phyloP scores from a whole-genome alignment of 2,329 filamentous ascomycete species.

The Fusarium pilosicola region DNA sequence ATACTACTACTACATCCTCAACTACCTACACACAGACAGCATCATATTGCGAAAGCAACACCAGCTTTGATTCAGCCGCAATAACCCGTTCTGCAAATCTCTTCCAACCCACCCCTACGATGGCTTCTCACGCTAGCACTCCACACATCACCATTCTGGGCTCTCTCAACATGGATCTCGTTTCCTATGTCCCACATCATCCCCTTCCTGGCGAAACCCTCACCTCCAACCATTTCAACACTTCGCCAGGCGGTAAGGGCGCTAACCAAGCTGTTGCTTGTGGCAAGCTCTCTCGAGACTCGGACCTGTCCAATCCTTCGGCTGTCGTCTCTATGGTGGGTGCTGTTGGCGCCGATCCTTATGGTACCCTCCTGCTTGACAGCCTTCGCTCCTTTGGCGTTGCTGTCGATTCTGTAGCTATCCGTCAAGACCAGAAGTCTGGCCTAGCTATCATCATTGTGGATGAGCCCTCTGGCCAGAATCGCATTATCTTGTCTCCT shows the following conservation, averaged over 20 bases:
- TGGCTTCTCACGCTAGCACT: constrained; percentile 40
- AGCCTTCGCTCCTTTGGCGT: constrained; percentile 71
- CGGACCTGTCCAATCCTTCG: constrained; percentile 48
- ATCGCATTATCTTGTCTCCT: constrained; percentile 78
- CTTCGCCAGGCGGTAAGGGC: constrained; percentile 90
- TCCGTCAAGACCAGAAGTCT: constrained; percentile 61
- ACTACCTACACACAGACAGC: not conserved
- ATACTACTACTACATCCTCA: constrained; percentile 15
- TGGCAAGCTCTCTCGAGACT: constrained; percentile 77
- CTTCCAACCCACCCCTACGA: constrained; percentile 14
- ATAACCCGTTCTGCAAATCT: not conserved
- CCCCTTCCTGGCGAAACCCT: constrained; percentile 89
- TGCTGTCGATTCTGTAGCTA: constrained; percentile 63
- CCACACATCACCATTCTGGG: constrained; percentile 81
- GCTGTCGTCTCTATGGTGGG: constrained; percentile 75
- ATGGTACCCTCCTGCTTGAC: constrained; percentile 67
- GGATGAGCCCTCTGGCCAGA: constrained; percentile 77
- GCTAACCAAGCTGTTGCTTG: constrained; percentile 95
- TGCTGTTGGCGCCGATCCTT: constrained; percentile 75
- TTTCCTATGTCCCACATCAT: constrained; percentile 85
- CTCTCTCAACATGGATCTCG: constrained; percentile 94
- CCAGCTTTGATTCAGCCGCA: not conserved
- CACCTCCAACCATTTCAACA: constrained; percentile 79
- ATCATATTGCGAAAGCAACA: not conserved
- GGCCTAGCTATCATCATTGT: constrained; percentile 82